Evolutionary conservation across 441 rosid genomes (phyloP).

Genomic region (Erodium moschatum): DNA sequence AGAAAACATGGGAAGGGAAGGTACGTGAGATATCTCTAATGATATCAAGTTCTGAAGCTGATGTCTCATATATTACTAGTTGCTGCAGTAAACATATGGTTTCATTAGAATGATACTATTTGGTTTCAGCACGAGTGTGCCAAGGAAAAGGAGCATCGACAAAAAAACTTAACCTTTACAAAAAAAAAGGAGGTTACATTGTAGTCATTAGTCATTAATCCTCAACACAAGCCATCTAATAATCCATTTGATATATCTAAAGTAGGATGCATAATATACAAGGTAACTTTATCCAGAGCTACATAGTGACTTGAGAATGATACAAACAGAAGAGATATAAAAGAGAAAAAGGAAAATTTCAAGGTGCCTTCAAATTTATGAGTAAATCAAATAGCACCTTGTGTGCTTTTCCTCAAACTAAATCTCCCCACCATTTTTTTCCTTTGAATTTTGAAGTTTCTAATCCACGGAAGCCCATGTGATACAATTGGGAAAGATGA

Average conservation of each 20-base stretch:
- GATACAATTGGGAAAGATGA: neutral
- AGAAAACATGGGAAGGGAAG: slow-evolving; percentile 92
- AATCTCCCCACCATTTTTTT: no score
- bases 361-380: no score
- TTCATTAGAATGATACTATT: slow-evolving; percentile 17
- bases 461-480: neutral
- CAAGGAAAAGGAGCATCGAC: slow-evolving; percentile 7
- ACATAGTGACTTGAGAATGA: no score
- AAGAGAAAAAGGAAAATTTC: no score
- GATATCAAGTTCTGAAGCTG: slow-evolving; percentile 86
- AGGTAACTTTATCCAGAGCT: no score
- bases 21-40: slow-evolving; percentile 92
- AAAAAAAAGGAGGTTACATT: neutral
- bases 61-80: slow-evolving; percentile 81
- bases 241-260: no score
- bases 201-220: no score
- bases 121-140: neutral
- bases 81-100: slow-evolving; percentile 43
- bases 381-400: no score
- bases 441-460: no score
- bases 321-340: no score
- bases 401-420: neutral
- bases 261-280: no score
- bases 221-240: no score
- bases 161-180: neutral